Conservation (phyloP, 2,329 filamentous ascomycete species). For the Monosporascus sp. region DNA sequence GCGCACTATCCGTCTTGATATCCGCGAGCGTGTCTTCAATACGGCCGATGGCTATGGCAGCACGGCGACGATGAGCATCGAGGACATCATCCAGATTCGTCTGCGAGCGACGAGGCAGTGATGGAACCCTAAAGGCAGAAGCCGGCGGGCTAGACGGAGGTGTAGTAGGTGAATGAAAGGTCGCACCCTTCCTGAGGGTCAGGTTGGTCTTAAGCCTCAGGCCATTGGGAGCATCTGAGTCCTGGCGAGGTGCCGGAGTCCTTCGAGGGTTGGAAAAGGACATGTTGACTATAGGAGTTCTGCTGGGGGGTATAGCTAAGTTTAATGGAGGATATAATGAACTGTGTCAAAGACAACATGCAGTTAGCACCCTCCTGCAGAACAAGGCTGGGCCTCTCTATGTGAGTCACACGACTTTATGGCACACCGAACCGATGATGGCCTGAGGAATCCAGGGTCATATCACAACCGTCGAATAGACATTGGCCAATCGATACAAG, state of each 20-base stretch:
- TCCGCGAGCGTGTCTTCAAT: conserved; percentile 58
- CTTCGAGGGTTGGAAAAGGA: conserved; percentile 43
- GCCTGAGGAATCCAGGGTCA: conserved; percentile 18
- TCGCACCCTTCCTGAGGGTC: conserved; percentile 65
- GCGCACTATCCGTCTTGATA: conserved; percentile 32
- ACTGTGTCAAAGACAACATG: conserved; percentile 20
- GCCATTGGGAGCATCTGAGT: conserved; percentile 34
- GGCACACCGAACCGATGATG: conserved; percentile 18
- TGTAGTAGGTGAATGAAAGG: conserved; percentile 51
- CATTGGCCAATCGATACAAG: conserved; percentile 20
- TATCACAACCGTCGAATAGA: conserved; percentile 17
- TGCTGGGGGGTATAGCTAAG: conserved; percentile 12
- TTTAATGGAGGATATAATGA: conserved; percentile 10
- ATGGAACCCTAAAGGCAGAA: conserved; percentile 41
- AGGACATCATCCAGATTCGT: conserved; percentile 68
- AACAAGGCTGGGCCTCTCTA: conserved; percentile 19
- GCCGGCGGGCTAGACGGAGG: conserved; percentile 32
- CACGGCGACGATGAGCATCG: conserved; percentile 62
- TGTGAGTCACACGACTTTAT: conserved; percentile 26
- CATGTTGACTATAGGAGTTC: conserved; percentile 33
- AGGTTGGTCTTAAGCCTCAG: conserved; percentile 49
- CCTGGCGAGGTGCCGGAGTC: conserved; percentile 37
- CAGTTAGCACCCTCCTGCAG: conserved; percentile 25
- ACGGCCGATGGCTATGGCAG: conserved; percentile 58
- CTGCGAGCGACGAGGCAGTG: conserved; percentile 60